Evolutionary conservation across 2,329 filamentous ascomycete species (phyloP), one percentile per base, ranked within the genome.

Genomic region (Calonectria montana): DNA sequence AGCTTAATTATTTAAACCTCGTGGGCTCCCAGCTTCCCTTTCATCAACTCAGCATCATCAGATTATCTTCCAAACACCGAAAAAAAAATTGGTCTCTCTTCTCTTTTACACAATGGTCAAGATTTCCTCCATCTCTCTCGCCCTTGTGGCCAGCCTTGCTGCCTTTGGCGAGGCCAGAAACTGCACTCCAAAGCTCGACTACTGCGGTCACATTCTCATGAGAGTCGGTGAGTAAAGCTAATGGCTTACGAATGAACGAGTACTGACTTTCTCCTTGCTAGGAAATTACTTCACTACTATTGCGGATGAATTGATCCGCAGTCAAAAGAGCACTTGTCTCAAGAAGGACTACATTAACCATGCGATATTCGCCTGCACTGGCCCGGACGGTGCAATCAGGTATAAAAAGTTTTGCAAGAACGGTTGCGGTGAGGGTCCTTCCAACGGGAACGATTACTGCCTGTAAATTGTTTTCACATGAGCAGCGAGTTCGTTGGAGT

Each of bases 81-180:
- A 35, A 59, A 35, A 59, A 1, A 29, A 18, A 41, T 45, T 23
- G 8, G 18, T 25, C 9, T 23, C 9, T 10, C 25, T 41, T 29
- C 35, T 48, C n/a, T 39, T 25, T 6, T 5, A 4, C 16, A 71
- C 25, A 37, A 72, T 72, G 70, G 69, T 71, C 69, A 72, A 70
- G 27, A 64, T 72, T 48, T 48, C 62, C 12, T 21, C 55, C 35
- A 57, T 72, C 16, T 35, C 67, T 37, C 67, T 72, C 21, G 67
- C 67, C 47, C 39, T 72, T 23, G 70, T 72, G 31, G 70, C 70
- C 31, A 43, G 39, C 15, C 70, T 72, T 31, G 67, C 48, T 29
- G 57, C 70, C 16, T 72, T 72, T 57, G 55, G 63, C 21, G 70
- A 70, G 41, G 70, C 70, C 5, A 47, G 67, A 21, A 67, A 72